Conservation (phyloP, 2,329 filamentous ascomycete genomes). For the Phialocephala subalpina region DNA sequence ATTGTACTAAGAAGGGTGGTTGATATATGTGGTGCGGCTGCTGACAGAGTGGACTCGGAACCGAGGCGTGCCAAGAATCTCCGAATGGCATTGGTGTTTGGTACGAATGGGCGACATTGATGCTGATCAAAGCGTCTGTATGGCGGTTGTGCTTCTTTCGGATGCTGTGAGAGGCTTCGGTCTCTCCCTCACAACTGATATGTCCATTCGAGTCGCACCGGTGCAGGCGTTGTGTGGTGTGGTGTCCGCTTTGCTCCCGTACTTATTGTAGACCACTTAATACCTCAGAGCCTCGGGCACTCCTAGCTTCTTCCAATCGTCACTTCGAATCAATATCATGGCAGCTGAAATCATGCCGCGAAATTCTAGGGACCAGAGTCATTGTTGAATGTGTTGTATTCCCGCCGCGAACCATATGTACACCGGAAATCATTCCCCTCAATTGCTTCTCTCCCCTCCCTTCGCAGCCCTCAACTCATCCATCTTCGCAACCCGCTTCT, state of each 20-base stretch:
- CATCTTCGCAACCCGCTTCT: slow-evolving; percentile 98
- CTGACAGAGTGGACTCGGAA: no score
- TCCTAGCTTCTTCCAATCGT: neutral
- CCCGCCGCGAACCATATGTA: slow-evolving; percentile 32
- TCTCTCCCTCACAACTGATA: neutral
- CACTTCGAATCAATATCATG: neutral
- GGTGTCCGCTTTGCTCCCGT: no score
- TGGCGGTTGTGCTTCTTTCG: neutral
- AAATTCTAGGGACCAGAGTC: neutral
- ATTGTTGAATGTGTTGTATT: slow-evolving; percentile 24
- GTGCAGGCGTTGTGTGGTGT: no score
- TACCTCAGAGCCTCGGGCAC: no score
- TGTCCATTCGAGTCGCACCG: no score
- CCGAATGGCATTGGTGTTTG: neutral
- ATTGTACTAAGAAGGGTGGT: neutral
- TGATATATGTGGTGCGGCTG: neutral
- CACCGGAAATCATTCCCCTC: slow-evolving; percentile 33
- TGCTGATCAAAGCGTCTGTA: no score
- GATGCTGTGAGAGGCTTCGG: neutral
- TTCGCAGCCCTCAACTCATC: slow-evolving; percentile 90
- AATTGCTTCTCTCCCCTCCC: slow-evolving; percentile 87
- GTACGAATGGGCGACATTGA: no score
- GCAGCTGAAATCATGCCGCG: neutral
- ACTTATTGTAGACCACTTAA: no score
- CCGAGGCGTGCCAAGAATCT: no score